A percentile compares a stretch with the other conserved stretches of the same genome.
Evolutionary conservation across 1,284 basidiomycete genomes (phyloP).

Genomic region (Athelia sp.): DNA sequence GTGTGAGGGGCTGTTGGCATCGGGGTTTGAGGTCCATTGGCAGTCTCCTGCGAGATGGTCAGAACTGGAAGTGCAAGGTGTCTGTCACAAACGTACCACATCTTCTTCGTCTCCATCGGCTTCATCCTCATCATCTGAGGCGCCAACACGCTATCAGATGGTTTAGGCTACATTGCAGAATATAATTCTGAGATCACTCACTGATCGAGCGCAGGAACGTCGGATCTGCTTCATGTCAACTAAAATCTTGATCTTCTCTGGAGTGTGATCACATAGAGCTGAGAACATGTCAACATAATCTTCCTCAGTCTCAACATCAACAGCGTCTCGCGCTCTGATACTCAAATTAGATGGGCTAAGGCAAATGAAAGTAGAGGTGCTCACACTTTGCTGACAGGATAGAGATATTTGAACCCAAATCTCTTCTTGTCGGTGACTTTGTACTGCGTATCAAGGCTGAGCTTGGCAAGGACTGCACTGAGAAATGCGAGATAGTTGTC

Average conservation of each 20-base stretch:
- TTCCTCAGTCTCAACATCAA: slow-evolving; percentile 10
- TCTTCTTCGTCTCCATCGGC: background rate
- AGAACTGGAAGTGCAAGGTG: background rate
- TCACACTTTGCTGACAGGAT: background rate
- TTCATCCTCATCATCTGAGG: background rate
- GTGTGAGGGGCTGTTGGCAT: background rate
- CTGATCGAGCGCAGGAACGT: slow-evolving; percentile 7
- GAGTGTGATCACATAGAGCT: slow-evolving; percentile 3
- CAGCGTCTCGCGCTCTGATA: slow-evolving; percentile 6
- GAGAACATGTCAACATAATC: slow-evolving; percentile 13
- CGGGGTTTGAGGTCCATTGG: slow-evolving; percentile 1
- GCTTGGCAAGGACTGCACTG: background rate
- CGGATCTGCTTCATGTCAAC: slow-evolving; percentile 14
- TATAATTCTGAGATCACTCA: background rate
- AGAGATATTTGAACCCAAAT: background rate
- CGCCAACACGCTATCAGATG: slow-evolving; percentile 2
- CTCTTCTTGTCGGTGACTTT: background rate
- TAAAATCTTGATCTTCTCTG: slow-evolving; percentile 5
- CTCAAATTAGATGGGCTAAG: background rate
- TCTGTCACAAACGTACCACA: background rate
- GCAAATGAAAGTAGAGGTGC: background rate
- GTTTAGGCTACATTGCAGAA: slow-evolving; percentile 1
- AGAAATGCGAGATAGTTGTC: background rate
- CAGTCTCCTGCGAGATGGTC: background rate
- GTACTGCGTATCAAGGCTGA: background rate